Evolutionary conservation across 2,329 filamentous ascomycete genomes (phyloP).

Genomic region (Furcasterigmium sp.): DNA sequence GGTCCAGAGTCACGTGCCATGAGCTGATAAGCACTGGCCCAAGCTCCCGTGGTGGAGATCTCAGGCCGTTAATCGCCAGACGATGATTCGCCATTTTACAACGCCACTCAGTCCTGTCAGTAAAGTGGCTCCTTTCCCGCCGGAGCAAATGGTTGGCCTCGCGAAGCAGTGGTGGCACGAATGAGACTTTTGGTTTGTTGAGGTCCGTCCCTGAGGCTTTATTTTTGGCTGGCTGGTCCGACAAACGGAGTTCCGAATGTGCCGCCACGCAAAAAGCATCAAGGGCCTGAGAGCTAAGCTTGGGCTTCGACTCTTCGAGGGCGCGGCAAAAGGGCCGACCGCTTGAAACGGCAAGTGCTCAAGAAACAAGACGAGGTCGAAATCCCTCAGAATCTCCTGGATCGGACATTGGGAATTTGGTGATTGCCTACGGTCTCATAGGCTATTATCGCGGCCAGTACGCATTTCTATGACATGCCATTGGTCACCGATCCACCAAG

Average conservation of each 20-base stretch:
- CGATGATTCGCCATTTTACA: not conserved
- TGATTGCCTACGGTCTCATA: too few species aligned
- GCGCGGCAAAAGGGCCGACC: too few species aligned
- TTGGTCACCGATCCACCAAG: not conserved
- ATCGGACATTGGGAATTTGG: constrained; percentile 10
- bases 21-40: not conserved
- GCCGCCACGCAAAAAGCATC: too few species aligned
- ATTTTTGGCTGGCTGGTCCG: not conserved
- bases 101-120: not conserved
- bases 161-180: not conserved
- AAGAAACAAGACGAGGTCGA: too few species aligned
- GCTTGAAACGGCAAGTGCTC: too few species aligned
- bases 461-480: not conserved
- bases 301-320: too few species aligned
- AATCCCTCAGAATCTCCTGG: constrained; percentile 4
- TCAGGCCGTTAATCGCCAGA: not conserved
- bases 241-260: not conserved
- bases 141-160: not conserved
- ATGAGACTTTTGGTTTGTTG: constrained; percentile 2
- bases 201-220: not conserved
- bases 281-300: too few species aligned
- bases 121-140: not conserved
- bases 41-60: not conserved
- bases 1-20: not conserved
- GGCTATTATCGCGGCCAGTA: not conserved